A percentile compares a stretch with the other conserved stretches of the same genome.
phyloP scores from a whole-genome alignment of 768 basidiomycete genomes.

The Ramaria rubella region DNA sequence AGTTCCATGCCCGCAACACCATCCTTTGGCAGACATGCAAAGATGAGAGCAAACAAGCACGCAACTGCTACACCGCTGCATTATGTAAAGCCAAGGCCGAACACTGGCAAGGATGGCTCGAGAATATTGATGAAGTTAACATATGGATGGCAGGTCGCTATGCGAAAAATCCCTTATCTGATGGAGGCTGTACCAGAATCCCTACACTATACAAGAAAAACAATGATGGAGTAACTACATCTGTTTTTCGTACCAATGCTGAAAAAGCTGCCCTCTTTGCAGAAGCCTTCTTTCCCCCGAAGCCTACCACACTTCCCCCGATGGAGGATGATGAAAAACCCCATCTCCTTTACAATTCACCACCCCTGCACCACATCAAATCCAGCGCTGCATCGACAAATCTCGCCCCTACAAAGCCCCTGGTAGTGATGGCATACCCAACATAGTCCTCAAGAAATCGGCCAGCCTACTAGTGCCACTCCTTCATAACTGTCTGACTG shows the following conservation, averaged over 20 bases:
- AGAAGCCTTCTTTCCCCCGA: conserved; percentile 18
- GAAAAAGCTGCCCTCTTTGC: conserved; percentile 17
- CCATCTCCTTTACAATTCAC: conserved; percentile 16
- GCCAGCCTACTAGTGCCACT: not conserved
- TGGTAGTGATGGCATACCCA: conserved; percentile 8
- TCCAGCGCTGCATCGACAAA: no score
- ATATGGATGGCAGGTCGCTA: not conserved
- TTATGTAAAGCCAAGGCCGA: not conserved
- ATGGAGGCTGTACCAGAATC: not conserved
- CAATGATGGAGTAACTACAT: not conserved
- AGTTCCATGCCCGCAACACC: not conserved
- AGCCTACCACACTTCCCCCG: not conserved
- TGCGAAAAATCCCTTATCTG: not conserved
- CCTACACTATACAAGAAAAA: not conserved
- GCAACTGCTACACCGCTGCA: not conserved
- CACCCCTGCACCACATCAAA: no score
- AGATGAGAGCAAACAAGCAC: not conserved
- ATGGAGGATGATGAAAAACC: conserved; percentile 17
- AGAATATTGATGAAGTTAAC: not conserved
- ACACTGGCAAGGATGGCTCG: not conserved
- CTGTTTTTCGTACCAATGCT: conserved; percentile 13
- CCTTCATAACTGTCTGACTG: not conserved
- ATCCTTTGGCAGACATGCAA: not conserved
- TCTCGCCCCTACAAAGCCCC: not conserved
- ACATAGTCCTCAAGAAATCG: conserved; percentile 1